Percentiles rank a stretch among this genome's conserved stretches.
phyloP scores from a whole-genome alignment of 2,329 filamentous ascomycete species.

The Camillea tinctor region DNA sequence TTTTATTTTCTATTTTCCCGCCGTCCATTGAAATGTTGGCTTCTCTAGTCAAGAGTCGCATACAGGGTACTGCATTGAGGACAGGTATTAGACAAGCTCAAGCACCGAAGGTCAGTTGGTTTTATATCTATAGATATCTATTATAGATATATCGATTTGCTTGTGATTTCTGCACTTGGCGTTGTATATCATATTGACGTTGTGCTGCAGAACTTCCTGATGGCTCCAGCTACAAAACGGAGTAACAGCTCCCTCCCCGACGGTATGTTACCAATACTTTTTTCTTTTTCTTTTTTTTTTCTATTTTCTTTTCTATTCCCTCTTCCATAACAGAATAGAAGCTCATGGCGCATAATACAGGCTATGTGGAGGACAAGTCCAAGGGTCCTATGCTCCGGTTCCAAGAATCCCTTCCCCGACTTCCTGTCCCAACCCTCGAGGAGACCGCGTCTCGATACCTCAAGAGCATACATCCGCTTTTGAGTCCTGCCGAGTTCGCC shows the following conservation, averaged over 20 bases:
- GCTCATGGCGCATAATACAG: conserved; percentile 38
- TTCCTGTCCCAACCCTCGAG: conserved; percentile 79
- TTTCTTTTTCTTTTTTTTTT: too few relatives aligned
- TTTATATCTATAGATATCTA: conserved; percentile 11
- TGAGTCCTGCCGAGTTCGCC: conserved; percentile 67
- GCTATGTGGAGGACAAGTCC: conserved; percentile 75
- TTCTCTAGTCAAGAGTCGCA: conserved; percentile 34
- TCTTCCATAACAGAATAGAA: background rate
- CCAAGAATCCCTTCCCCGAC: conserved; percentile 77
- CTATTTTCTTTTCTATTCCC: too few relatives aligned
- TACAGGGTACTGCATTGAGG: conserved; percentile 33
- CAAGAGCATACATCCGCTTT: conserved; percentile 73
- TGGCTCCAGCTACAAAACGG: conserved; percentile 53
- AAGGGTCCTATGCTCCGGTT: conserved; percentile 82
- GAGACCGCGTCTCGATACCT: conserved; percentile 80
- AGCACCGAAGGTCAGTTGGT: conserved; percentile 24
- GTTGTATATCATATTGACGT: conserved; percentile 10
- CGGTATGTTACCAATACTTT: conserved; percentile 37
- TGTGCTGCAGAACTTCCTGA: conserved; percentile 36
- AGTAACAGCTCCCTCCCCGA: conserved; percentile 58
- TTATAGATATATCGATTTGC: background rate
- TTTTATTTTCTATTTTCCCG: conserved; percentile 12
- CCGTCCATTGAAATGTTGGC: conserved; percentile 32
- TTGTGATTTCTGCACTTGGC: background rate
- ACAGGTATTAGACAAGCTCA: conserved; percentile 26